Base-by-base conservation (phyloP, 164 flowering plant species). In the Saururus chinensis region DNA sequence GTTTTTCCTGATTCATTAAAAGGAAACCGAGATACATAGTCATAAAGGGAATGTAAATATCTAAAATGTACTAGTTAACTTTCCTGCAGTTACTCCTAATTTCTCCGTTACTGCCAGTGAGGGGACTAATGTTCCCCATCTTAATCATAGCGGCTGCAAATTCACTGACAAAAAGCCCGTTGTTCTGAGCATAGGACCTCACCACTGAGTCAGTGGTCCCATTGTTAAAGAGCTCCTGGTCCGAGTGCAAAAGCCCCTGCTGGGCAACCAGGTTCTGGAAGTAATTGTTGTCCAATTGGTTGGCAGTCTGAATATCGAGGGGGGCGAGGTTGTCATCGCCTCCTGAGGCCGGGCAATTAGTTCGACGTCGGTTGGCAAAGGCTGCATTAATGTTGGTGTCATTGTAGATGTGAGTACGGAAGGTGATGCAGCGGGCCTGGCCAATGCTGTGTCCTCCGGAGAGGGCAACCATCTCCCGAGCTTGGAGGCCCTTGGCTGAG, bases 281-380 rank as follows among this genome's bases (percentile, higher is more conserved):
- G 71, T 84, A 84, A 63, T 63, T 60, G 76, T 76, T 77, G 68
- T 79, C 84, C 45, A 84, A 84, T 0, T 7, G 0, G 13, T 71
- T 68, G 0, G 85, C 80, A 16, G 83, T 77, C 48, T 73, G 76
- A 22, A 73, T 49, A 56, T 85, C 89, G 9, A 85, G 75, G 0
- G 89, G 86, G 17, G 86, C 83, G 63, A 84, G 57, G 56, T 77
- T 80, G 75, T 69, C 68, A 77, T 83, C 84, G 10, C 86, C 85
- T 74, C 65, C 78, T 60, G 25, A 74, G 66, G 20, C 26, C 40
- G 1, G 81, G 87, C 13, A 87, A 76, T 11, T 79, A n/a, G 4
- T 11, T n/a, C 19, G 7, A 12, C 48, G n/a, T 11, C n/a, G 7
- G 48, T 19, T 37, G 60, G 22, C 22, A 22, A 58, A 58, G 41